These are phyloP conservation scores for Salinomyces thailandicus DNA, from an alignment of 2,329 filamentous ascomycete species.

Conservation along the genomic window DNA sequence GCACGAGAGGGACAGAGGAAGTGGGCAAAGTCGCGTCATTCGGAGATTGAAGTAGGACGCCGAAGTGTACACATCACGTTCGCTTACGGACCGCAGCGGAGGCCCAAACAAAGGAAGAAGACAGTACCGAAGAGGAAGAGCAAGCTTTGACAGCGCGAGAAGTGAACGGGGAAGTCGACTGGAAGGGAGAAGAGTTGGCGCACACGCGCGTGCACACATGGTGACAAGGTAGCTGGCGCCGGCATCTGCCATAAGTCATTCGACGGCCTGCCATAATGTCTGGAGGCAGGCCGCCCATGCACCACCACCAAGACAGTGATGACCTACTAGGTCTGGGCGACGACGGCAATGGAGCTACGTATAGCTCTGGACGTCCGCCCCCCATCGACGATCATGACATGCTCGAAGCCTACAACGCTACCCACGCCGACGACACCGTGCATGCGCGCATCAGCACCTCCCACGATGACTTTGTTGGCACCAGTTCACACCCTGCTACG, in stretches of 20 bases:
- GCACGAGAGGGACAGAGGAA: too few species aligned
- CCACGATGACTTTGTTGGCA: slow-evolving; percentile 87
- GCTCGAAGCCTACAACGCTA: slow-evolving; percentile 61
- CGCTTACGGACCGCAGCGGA: too few species aligned
- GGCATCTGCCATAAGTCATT: neutral
- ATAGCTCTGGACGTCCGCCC: slow-evolving; percentile 65
- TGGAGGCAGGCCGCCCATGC: slow-evolving; percentile 46
- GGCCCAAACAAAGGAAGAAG: too few species aligned
- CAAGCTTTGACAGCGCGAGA: too few species aligned
- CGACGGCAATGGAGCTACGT: slow-evolving; percentile 51
- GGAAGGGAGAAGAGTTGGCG: too few species aligned
- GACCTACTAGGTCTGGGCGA: slow-evolving; percentile 59
- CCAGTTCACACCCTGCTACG: slow-evolving; percentile 35
- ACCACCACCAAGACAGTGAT: slow-evolving; percentile 33
- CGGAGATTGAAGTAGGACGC: too few species aligned
- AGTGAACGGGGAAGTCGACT: too few species aligned
- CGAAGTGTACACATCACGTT: too few species aligned
- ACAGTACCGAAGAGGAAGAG: too few species aligned
- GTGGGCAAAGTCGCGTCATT: too few species aligned
- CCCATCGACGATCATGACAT: slow-evolving; percentile 74
- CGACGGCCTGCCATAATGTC: slow-evolving; percentile 23
- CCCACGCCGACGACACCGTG: slow-evolving; percentile 48
- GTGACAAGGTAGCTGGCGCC: neutral
- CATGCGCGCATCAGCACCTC: slow-evolving; percentile 73
- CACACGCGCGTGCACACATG: too few species aligned